A percentile compares a stretch with the other conserved stretches of the same genome.
Conservation (phyloP, 805 yeast genomes). For the Yarrowia deformans region DNA sequence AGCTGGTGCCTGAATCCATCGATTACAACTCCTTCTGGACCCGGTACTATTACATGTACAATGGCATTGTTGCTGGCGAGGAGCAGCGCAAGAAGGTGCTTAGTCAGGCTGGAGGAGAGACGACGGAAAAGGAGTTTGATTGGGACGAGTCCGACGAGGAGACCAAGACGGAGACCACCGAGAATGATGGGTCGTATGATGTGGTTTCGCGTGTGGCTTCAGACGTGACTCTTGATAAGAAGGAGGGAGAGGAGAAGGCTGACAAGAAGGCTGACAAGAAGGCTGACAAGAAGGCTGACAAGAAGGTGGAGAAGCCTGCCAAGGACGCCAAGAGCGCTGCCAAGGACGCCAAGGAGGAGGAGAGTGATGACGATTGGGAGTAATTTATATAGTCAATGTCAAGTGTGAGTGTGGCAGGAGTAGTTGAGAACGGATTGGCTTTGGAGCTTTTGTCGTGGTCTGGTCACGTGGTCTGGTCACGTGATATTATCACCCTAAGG, state of each 20-base stretch:
- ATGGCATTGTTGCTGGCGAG: constrained; percentile 66
- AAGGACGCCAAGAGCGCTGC: not conserved
- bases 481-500: too few relatives aligned
- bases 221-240: not conserved
- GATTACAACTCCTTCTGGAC: constrained; percentile 75
- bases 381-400: constrained; percentile 30
- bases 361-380: constrained; percentile 39
- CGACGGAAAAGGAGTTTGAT: constrained; percentile 50
- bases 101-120: constrained; percentile 54
- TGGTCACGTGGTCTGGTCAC: too few relatives aligned
- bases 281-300: too few relatives aligned
- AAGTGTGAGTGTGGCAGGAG: not conserved
- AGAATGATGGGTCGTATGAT: constrained; percentile 24
- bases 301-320: not conserved
- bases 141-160: constrained; percentile 40
- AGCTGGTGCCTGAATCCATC: constrained; percentile 70
- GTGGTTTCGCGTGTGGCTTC: constrained; percentile 22
- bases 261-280: not conserved
- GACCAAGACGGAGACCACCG: constrained; percentile 14
- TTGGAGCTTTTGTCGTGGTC: too few relatives aligned
- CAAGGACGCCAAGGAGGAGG: constrained; percentile 21
- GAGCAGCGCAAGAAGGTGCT: constrained; percentile 69
- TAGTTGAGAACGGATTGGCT: too few relatives aligned
- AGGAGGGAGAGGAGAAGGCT: too few relatives aligned
- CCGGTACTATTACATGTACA: constrained; percentile 65